A percentile compares a stretch with the other conserved stretches of the same genome.
These are phyloP conservation scores for Fusarium nelsonii DNA, from an alignment of 2,329 filamentous ascomycete genomes.

Conservation along the genomic window DNA sequence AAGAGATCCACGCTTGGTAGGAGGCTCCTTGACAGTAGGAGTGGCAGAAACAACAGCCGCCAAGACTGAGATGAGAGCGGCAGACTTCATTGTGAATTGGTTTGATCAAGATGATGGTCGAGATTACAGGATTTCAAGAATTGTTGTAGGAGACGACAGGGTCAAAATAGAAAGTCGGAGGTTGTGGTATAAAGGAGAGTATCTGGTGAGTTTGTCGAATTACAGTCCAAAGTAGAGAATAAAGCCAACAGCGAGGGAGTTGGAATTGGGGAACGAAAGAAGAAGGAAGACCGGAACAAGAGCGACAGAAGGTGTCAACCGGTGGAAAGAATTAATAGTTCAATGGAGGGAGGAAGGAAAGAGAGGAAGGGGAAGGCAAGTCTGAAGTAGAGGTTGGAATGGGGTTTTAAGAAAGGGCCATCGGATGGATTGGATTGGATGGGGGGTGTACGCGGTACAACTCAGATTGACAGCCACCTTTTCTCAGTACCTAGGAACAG, in stretches of 20 bases:
- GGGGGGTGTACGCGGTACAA: slow-evolving; percentile 10
- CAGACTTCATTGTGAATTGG: slow-evolving; percentile 62
- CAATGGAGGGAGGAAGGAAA: slow-evolving; percentile 41
- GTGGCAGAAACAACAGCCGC: slow-evolving; percentile 62
- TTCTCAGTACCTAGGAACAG: background rate
- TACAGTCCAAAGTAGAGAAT: slow-evolving; percentile 42
- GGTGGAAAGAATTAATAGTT: slow-evolving; percentile 29
- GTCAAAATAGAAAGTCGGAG: slow-evolving; percentile 18
- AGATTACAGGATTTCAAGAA: slow-evolving; percentile 32
- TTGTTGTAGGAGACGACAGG: slow-evolving; percentile 8
- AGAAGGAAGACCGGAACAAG: slow-evolving; percentile 35
- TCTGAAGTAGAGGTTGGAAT: slow-evolving; percentile 41
- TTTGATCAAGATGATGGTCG: slow-evolving; percentile 2
- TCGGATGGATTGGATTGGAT: background rate
- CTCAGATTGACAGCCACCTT: slow-evolving; percentile 9
- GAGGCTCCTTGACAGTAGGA: slow-evolving; percentile 65
- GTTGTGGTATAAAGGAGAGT: slow-evolving; percentile 38
- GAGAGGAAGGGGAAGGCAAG: slow-evolving; percentile 35
- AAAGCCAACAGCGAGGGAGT: slow-evolving; percentile 56
- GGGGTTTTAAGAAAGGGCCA: slow-evolving; percentile 43
- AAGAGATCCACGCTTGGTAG: slow-evolving; percentile 63
- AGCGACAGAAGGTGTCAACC: slow-evolving; percentile 34
- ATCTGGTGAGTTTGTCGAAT: slow-evolving; percentile 38
- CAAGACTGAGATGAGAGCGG: slow-evolving; percentile 61
- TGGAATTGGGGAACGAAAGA: slow-evolving; percentile 48